phyloP scores from a whole-genome alignment of 345 rosid species.

The Eucalyptus camaldulensis region DNA sequence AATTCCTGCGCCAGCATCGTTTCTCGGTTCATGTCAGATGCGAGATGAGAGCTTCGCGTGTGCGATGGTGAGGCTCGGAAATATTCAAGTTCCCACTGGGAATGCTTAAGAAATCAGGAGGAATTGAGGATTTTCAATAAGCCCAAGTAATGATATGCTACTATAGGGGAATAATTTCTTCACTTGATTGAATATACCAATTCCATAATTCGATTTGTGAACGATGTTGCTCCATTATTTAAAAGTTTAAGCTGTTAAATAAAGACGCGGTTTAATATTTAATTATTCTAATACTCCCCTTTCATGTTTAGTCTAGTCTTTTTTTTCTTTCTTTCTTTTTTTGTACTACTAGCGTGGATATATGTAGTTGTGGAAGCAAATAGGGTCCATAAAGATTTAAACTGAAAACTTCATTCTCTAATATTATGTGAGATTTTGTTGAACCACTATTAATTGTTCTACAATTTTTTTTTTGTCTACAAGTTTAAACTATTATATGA shows the following conservation, averaged over 20 bases:
- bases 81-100: slow-evolving; percentile 36
- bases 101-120: slow-evolving; percentile 41
- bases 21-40: slow-evolving; percentile 17
- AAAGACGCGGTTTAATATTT: fast-evolving
- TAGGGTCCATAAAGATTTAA: too few species aligned
- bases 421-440: too few species aligned
- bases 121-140: slow-evolving; percentile 43
- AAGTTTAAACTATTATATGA: too few species aligned
- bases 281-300: too few species aligned
- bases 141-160: not conserved
- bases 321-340: too few species aligned
- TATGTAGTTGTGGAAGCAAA: not conserved
- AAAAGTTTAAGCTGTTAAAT: fast-evolving
- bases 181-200: not conserved
- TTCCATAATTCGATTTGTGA: not conserved
- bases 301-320: too few species aligned
- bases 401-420: fast-evolving
- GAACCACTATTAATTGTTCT: too few species aligned
- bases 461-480: not conserved
- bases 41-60: slow-evolving; percentile 17
- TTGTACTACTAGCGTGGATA: too few species aligned
- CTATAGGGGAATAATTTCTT: not conserved
- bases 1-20: slow-evolving; percentile 22
- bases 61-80: slow-evolving; percentile 56
- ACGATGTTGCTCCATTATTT: not conserved